phyloP scores from a whole-genome alignment of 2,329 filamentous ascomycete genomes.

The Penicillium crustosum region DNA sequence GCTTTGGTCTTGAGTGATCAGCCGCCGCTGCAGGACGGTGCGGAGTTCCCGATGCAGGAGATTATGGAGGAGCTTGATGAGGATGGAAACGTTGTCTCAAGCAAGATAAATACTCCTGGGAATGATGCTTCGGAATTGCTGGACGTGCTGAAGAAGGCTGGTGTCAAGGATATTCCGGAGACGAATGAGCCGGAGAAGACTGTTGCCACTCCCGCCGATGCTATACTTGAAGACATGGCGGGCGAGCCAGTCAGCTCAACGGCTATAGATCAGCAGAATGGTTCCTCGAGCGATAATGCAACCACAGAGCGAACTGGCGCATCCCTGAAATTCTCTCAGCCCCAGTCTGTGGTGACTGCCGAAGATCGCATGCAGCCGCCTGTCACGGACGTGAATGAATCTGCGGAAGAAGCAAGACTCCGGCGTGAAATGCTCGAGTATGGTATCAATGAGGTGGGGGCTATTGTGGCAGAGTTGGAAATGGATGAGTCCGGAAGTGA shows the following conservation, averaged over 20 bases:
- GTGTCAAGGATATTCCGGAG: constrained; percentile 56
- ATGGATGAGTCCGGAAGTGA: constrained; percentile 66
- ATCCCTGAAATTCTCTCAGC: constrained; percentile 16
- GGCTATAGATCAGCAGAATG: neutral
- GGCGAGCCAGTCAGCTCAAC: neutral
- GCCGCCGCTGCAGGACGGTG: constrained; percentile 64
- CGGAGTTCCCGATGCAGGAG: constrained; percentile 73
- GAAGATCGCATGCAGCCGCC: constrained; percentile 38
- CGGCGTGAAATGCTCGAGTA: constrained; percentile 90
- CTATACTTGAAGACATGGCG: neutral
- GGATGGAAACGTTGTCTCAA: constrained; percentile 77
- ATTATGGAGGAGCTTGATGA: constrained; percentile 93
- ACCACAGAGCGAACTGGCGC: constrained; percentile 7
- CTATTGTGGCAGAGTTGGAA: constrained; percentile 88
- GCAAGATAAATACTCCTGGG: constrained; percentile 65
- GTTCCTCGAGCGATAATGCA: neutral
- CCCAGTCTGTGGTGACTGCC: constrained; percentile 21
- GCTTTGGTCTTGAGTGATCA: constrained; percentile 61
- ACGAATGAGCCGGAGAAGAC: constrained; percentile 13
- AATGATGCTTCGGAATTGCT: constrained; percentile 66
- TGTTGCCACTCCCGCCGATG: constrained; percentile 11
- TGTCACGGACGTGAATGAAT: constrained; percentile 71
- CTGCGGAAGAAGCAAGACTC: constrained; percentile 73
- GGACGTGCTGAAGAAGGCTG: constrained; percentile 74
- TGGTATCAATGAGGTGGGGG: constrained; percentile 80